Evolutionary conservation across 805 yeast genomes (phyloP).

Genomic region (Dipodascopsis uninucleata): DNA sequence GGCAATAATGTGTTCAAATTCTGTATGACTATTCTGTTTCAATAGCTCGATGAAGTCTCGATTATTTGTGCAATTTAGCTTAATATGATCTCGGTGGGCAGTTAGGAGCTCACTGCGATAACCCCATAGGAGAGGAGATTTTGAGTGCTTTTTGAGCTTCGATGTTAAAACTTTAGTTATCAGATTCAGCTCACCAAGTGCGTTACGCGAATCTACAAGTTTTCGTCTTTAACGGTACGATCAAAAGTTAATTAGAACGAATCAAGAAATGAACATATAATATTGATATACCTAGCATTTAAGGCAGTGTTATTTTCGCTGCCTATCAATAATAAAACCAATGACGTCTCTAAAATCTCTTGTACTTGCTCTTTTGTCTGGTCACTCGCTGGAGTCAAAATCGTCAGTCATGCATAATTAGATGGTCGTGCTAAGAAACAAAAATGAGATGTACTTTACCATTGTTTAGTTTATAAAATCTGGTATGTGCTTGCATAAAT

Average conservation of each 20-base stretch:
- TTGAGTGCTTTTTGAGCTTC: constrained; percentile 38
- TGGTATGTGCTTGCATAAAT: constrained; percentile 12
- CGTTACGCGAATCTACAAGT: too few species aligned
- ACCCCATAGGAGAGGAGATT: constrained; percentile 41
- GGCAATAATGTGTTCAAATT: constrained; percentile 33
- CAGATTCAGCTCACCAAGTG: constrained; percentile 23
- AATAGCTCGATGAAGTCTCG: too few species aligned
- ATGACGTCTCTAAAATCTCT: constrained; percentile 8
- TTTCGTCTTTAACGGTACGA: too few species aligned
- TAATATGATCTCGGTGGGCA: too few species aligned
- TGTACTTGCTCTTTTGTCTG: constrained; percentile 21
- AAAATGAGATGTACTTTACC: neutral
- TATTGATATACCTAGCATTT: constrained; percentile 20
- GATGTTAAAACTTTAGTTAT: constrained; percentile 29
- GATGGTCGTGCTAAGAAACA: too few species aligned
- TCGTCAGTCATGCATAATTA: neutral
- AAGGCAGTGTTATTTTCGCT: constrained; percentile 25
- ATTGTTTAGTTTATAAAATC: constrained; percentile 10
- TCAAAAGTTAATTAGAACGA: too few species aligned
- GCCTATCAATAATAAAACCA: constrained; percentile 16
- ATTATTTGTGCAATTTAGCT: too few species aligned
- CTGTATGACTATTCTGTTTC: constrained; percentile 22
- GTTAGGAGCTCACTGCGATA: too few species aligned
- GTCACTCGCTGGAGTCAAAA: constrained; percentile 4
- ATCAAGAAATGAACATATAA: too few species aligned